These are phyloP conservation scores for Solanum paucissectum DNA, from an alignment of 257 asterid species.

Conservation along the genomic window DNA sequence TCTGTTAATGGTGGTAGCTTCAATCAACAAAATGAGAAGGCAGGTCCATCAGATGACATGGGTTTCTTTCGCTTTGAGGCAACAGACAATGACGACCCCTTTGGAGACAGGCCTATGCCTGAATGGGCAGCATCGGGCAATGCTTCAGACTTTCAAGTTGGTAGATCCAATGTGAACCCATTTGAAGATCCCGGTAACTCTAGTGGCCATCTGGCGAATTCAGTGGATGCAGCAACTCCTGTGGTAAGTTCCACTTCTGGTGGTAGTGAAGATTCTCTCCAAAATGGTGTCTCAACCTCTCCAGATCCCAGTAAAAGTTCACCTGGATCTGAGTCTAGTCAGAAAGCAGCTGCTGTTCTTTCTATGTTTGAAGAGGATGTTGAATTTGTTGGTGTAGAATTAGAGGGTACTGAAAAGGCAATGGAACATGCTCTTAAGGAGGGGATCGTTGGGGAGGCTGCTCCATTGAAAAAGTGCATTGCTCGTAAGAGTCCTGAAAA, in stretches of 20 bases:
- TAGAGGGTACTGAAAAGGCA: constrained; percentile 67
- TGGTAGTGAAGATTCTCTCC: constrained; percentile 18
- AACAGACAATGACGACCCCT: constrained; percentile 57
- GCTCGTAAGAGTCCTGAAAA: constrained; percentile 38
- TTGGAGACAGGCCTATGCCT: constrained; percentile 80
- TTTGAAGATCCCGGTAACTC: constrained; percentile 38
- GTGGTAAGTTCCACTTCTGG: constrained; percentile 19
- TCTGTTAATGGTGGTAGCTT: constrained; percentile 11
- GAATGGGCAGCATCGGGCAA: constrained; percentile 95
- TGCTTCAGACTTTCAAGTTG: constrained; percentile 43
- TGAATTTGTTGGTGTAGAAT: constrained; percentile 91
- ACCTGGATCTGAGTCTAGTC: constrained; percentile 24
- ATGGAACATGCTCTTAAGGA: constrained; percentile 90
- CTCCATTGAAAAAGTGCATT: constrained; percentile 45
- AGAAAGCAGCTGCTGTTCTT: constrained; percentile 35
- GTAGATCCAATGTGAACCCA: constrained; percentile 61
- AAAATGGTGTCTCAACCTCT: constrained; percentile 32
- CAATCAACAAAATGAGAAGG: constrained; percentile 13
- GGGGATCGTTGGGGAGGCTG: constrained; percentile 96
- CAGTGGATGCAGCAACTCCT: constrained; percentile 11
- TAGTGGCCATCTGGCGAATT: constrained; percentile 8
- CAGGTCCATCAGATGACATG: constrained; percentile 32
- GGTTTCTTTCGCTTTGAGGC: constrained; percentile 62
- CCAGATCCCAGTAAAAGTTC: constrained; percentile 24
- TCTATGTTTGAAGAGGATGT: constrained; percentile 91